These are phyloP conservation scores for Paramecium biaurelia DNA, from an alignment of 73 alveolate species.

Conservation along the genomic window DNA sequence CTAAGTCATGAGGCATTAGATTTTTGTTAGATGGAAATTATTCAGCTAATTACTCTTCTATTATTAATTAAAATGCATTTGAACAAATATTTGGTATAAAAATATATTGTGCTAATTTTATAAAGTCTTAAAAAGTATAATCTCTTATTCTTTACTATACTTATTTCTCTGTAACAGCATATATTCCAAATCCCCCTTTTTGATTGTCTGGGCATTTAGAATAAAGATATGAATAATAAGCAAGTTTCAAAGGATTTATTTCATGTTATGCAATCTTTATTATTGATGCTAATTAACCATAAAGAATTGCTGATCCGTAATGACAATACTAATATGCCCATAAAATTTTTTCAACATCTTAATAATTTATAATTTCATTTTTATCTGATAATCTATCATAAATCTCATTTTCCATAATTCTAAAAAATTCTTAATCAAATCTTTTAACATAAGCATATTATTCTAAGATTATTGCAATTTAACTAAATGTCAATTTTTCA, in stretches of 20 bases:
- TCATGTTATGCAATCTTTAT: constrained; percentile 57
- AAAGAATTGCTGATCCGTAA: constrained; percentile 46
- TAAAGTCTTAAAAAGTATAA: neutral
- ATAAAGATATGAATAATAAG: constrained; percentile 50
- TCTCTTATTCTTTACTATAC: constrained; percentile 1
- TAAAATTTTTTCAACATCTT: constrained; percentile 47
- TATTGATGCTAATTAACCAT: constrained; percentile 39
- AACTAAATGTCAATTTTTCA: constrained; percentile 34
- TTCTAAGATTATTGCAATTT: constrained; percentile 41
- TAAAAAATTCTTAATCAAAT: constrained; percentile 45
- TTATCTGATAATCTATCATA: constrained; percentile 31
- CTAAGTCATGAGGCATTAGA: constrained; percentile 12
- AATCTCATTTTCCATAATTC: constrained; percentile 60
- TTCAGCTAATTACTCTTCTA: constrained; percentile 27
- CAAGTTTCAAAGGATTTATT: constrained; percentile 51
- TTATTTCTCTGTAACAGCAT: constrained; percentile 31
- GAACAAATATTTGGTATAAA: constrained; percentile 47
- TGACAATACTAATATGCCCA: constrained; percentile 49
- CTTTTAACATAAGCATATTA: constrained; percentile 59
- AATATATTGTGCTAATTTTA: constrained; percentile 36
- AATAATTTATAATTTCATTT: constrained; percentile 14
- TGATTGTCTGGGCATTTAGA: constrained; percentile 57
- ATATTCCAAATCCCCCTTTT: constrained; percentile 55
- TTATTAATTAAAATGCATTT: neutral
- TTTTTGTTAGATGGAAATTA: neutral